Evolutionary conservation across 176 grass and related monocot genomes (phyloP).

Genomic region (Guadua angustifolia): DNA sequence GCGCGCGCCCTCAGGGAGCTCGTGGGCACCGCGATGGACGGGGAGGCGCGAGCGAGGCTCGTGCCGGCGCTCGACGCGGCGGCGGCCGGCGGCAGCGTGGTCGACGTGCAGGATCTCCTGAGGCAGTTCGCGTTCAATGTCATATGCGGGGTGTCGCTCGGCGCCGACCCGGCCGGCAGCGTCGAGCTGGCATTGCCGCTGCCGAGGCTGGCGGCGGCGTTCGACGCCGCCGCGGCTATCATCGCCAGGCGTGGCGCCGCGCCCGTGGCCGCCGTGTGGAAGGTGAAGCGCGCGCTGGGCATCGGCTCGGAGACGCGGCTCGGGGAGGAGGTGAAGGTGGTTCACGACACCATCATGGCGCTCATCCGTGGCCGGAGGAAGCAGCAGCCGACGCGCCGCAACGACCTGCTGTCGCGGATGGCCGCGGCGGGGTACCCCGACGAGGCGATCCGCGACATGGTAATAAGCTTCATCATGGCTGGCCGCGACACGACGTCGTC

Average conservation of each 20-base stretch:
- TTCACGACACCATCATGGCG: slow-evolving; percentile 44
- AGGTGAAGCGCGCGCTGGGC: slow-evolving; percentile 50
- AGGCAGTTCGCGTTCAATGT: slow-evolving; percentile 61
- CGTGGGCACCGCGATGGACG: too few species aligned
- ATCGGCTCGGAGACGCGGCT: slow-evolving; percentile 59
- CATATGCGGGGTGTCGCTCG: slow-evolving; percentile 56
- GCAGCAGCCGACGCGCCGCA: neutral
- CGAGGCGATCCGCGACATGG: slow-evolving; percentile 49
- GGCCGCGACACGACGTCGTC: slow-evolving; percentile 67
- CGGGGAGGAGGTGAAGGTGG: slow-evolving; percentile 42
- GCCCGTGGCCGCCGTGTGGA: slow-evolving; percentile 52
- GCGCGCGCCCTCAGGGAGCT: slow-evolving; percentile 72
- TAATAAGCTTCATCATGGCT: slow-evolving; percentile 67
- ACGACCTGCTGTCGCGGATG: too few species aligned
- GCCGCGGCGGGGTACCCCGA: too few species aligned
- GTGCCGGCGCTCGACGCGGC: too few species aligned
- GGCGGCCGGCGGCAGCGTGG: neutral
- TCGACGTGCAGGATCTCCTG: slow-evolving; percentile 69
- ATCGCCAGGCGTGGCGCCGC: slow-evolving; percentile 51
- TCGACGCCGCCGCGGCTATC: slow-evolving; percentile 57
- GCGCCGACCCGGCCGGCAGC: slow-evolving; percentile 37
- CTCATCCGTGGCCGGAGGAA: slow-evolving; percentile 29
- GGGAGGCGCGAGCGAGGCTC: too few species aligned
- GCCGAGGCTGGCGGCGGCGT: slow-evolving; percentile 51
- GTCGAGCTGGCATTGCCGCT: slow-evolving; percentile 34